These are phyloP conservation scores for Ophiostoma ips DNA, from an alignment of 2,329 filamentous ascomycete species.

Conservation along the genomic window DNA sequence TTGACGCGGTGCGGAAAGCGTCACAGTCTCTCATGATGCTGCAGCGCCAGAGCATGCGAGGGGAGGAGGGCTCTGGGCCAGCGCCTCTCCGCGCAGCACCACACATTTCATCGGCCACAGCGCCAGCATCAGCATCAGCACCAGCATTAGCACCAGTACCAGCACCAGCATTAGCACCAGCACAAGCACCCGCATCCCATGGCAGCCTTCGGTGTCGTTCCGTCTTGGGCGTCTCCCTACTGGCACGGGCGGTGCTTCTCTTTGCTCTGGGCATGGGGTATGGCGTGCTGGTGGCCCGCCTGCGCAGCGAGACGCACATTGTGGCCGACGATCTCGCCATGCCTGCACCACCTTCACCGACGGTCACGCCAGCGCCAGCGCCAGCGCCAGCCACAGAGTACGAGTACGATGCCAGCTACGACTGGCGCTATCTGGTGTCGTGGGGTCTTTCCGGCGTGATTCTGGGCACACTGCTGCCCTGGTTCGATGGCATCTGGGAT, in stretches of 20 bases:
- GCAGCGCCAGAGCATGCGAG: conserved; percentile 6
- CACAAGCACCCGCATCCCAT: conserved; percentile 19
- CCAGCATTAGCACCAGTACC: conserved; percentile 22
- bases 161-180: conserved; percentile 17
- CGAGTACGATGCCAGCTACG: conserved; percentile 18
- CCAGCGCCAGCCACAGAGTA: not conserved
- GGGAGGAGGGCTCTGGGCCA: not conserved
- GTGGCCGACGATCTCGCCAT: conserved; percentile 3
- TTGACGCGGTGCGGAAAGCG: conserved; percentile 12
- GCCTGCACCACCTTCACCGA: not conserved
- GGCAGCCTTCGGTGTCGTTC: conserved; percentile 6
- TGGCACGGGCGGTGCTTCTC: conserved; percentile 47
- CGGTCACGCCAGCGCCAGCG: conserved; percentile 22
- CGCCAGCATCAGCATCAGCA: conserved; percentile 12
- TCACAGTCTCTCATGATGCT: conserved; percentile 13
- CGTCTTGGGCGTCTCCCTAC: conserved; percentile 33
- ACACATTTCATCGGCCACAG: not conserved
- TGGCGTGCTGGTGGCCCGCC: conserved; percentile 63
- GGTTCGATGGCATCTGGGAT: conserved; percentile 67
- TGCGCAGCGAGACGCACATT: conserved; percentile 51
- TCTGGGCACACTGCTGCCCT: conserved; percentile 69
- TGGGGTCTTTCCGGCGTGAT: conserved; percentile 74
- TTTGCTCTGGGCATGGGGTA: conserved; percentile 73
- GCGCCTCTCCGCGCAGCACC: not conserved
- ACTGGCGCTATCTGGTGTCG: conserved; percentile 56